A percentile compares a stretch with the other conserved stretches of the same genome.
Evolutionary conservation across 1,139 yeast species (phyloP).

Genomic region (Suhomyces chickasaworum): DNA sequence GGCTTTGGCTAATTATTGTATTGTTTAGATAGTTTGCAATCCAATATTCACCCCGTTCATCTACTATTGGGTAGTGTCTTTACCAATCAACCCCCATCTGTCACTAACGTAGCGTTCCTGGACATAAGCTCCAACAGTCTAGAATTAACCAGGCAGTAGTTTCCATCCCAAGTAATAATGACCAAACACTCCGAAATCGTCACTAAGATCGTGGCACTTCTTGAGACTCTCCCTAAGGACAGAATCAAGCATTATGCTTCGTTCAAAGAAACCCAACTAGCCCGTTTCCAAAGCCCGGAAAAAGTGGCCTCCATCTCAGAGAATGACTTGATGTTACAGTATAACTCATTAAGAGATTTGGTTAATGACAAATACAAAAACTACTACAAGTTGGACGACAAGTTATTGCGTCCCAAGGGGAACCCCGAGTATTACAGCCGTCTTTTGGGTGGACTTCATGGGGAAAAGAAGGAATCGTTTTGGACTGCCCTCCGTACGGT

Average conservation of each 20-base stretch:
- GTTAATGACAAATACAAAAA: constrained; percentile 63
- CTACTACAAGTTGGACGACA: constrained; percentile 65
- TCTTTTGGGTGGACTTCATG: constrained; percentile 67
- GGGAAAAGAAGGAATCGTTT: constrained; percentile 71
- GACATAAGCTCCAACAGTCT: no score
- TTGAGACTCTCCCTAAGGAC: constrained; percentile 61
- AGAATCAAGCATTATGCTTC: constrained; percentile 66
- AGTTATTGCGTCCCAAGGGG: constrained; percentile 74
- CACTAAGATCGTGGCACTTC: constrained; percentile 40
- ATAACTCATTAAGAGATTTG: constrained; percentile 57
- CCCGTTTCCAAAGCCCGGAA: constrained; percentile 42
- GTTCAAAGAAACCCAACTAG: constrained; percentile 65
- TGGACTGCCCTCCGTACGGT: constrained; percentile 69
- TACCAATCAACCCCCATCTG: no score
- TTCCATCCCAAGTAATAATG: constrained; percentile 1
- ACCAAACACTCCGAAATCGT: constrained; percentile 26
- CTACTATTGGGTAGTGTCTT: no score
- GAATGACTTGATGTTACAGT: constrained; percentile 60
- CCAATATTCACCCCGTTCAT: no score
- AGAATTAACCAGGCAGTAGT: background rate
- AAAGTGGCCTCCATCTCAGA: constrained; percentile 36
- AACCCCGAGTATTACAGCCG: constrained; percentile 78
- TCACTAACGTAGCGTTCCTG: no score
- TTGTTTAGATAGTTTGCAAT: no score
- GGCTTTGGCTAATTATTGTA: no score